Conservation (phyloP, 306 rosid genomes). For the Dalbergia oliveri region DNA sequence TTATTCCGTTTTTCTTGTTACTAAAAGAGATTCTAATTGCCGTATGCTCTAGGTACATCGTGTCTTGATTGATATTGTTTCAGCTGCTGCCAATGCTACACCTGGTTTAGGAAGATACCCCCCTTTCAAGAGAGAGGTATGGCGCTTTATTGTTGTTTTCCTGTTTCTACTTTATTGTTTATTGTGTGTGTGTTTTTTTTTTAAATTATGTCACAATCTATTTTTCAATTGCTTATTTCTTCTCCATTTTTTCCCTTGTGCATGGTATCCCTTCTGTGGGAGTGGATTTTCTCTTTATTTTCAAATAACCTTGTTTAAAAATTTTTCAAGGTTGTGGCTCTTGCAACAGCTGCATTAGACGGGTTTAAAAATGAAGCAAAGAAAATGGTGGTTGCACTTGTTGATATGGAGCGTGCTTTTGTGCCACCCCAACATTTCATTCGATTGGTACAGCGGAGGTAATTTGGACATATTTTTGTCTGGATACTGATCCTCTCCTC, state of each 20-base stretch:
- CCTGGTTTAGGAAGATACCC: conserved; percentile 99
- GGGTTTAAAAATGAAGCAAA: conserved; percentile 87
- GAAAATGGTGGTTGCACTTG: conserved; percentile 97
- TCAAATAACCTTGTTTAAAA: conserved; percentile 30
- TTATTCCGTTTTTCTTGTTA: conserved; percentile 36
- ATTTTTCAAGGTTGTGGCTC: conserved; percentile 75
- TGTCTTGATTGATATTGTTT: conserved; percentile 86
- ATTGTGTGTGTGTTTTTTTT: too few relatives aligned
- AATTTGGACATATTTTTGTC: conserved; percentile 24
- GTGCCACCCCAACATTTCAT: conserved; percentile 99
- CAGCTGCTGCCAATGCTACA: conserved; percentile 90
- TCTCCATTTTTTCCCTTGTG: background rate
- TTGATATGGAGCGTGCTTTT: conserved; percentile 99
- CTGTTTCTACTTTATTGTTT: background rate
- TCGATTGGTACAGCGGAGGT: conserved; percentile 97
- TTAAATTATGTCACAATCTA: conserved; percentile 10
- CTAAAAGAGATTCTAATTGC: conserved; percentile 36
- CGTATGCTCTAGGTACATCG: conserved; percentile 79
- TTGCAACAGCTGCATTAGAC: conserved; percentile 89
- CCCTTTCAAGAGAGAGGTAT: conserved; percentile 96
- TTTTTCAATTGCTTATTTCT: conserved; percentile 10
- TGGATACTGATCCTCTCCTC: background rate
- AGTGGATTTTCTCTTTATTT: conserved; percentile 27
- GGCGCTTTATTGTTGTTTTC: conserved; percentile 38
- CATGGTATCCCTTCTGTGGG: conserved; percentile 29